phyloP scores from a whole-genome alignment of 73 alveolate species.

The Paramecium octaurelia region DNA sequence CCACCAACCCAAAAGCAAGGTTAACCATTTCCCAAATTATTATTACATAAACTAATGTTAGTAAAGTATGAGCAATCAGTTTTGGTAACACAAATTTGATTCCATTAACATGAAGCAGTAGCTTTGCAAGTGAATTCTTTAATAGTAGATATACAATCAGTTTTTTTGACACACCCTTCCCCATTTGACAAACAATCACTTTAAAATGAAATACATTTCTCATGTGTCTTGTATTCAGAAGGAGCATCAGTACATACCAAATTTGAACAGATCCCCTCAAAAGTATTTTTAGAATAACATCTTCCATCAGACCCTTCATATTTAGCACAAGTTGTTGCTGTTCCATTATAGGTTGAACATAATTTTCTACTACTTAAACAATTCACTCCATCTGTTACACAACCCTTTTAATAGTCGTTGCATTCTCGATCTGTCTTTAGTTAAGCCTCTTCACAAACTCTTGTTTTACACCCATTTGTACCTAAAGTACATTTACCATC shows the following conservation, averaged over 20 bases:
- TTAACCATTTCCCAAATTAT: background rate
- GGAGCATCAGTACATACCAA: background rate
- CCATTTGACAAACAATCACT: background rate
- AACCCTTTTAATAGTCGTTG: background rate
- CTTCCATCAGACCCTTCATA: slow-evolving; percentile 29
- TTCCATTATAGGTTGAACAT: slow-evolving; percentile 9
- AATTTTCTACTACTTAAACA: background rate
- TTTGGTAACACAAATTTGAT: background rate
- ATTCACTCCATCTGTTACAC: background rate
- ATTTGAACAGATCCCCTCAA: background rate
- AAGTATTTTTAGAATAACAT: background rate
- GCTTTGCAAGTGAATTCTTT: background rate
- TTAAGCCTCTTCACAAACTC: slow-evolving; percentile 19
- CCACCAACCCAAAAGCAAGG: background rate
- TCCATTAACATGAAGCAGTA: background rate
- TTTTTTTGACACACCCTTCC: background rate
- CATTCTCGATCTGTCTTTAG: background rate
- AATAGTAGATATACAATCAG: background rate
- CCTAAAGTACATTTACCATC: slow-evolving; percentile 21
- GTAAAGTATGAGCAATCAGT: background rate
- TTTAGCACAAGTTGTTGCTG: background rate
- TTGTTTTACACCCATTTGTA: background rate
- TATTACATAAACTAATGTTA: background rate
- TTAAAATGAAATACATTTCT: background rate
- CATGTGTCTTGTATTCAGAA: background rate